These are phyloP conservation scores for Saxispiralis lemnorum DNA, from an alignment of 495 filamentous ascomycete species.

Conservation along the genomic window DNA sequence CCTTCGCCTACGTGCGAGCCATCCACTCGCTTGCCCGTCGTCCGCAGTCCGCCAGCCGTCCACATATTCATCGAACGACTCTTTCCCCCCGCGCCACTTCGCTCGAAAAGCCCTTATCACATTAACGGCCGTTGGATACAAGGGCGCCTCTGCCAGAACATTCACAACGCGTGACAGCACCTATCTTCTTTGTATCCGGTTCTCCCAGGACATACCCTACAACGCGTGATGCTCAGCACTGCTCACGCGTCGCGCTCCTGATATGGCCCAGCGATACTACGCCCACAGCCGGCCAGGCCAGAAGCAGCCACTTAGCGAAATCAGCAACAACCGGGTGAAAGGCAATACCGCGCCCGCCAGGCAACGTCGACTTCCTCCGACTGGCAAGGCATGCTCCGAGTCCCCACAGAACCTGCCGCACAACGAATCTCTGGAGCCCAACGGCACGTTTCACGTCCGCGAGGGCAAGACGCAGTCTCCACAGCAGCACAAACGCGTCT, in stretches of 20 bases:
- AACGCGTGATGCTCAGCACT: not conserved
- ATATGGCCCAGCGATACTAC: slow-evolving; percentile 13
- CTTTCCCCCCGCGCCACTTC: too few species aligned
- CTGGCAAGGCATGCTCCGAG: slow-evolving; percentile 5
- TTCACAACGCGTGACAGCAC: not conserved
- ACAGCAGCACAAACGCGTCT: slow-evolving; percentile 38
- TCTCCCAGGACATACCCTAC: not conserved
- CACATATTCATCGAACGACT: too few species aligned
- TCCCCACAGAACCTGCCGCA: slow-evolving; percentile 21
- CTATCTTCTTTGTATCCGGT: too few species aligned
- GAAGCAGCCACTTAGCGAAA: slow-evolving; percentile 32
- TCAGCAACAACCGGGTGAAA: slow-evolving; percentile 21
- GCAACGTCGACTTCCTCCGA: slow-evolving; percentile 1
- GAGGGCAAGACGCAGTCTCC: slow-evolving; percentile 23
- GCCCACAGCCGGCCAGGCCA: slow-evolving; percentile 18
- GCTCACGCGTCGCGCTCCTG: not conserved
- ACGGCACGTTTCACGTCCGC: slow-evolving; percentile 25
- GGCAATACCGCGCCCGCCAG: slow-evolving; percentile 26
- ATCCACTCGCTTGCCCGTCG: too few species aligned
- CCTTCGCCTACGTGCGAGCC: too few species aligned
- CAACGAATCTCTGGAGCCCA: slow-evolving; percentile 26
- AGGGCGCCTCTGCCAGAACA: not conserved
- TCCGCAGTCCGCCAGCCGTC: too few species aligned
- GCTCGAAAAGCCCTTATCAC: too few species aligned
- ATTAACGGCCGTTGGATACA: not conserved